Evolutionary conservation across 768 basidiomycete species (phyloP), one percentile per base, ranked within the genome.

Genomic region (Tremella mesenterica): DNA sequence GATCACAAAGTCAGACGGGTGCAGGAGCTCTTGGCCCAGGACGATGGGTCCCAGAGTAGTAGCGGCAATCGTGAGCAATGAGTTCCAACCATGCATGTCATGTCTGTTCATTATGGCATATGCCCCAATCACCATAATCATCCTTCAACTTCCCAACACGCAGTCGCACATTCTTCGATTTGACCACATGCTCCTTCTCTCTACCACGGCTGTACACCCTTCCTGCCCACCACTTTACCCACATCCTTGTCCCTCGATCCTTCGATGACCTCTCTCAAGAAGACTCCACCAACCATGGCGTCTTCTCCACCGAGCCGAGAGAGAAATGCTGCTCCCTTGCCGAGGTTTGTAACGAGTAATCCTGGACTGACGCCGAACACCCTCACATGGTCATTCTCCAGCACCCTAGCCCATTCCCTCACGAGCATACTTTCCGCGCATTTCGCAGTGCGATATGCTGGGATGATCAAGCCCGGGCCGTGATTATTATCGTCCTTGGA

Each of bases 1-100:
- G 81, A 81, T 20, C 76, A 75, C 49, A 96, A 97, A 69, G 80
- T 95, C 14, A 77, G 77, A 47, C 80, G 90, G 25, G 90, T 97
- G 7, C 78, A 86, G 60, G 84, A 84, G 44, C 87, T 95, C 36
- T 73, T 97, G 23, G 64, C 68, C 38, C 52, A 52, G 26, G 58
- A 23, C 14, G n/a, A 41, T n/a, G 38, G n/a, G 23, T 41, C 38
- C n/a, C 23, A 41, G 38, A n/a, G 38, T 41, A 23, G 14, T 14
- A 16, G 38, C 6, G 14, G 23, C 6, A 41, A n/a, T n/a, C 33
- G 18, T 34, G 33, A 34, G 33, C 33, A 10, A 34, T 10, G 12
- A 10, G 12, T 34, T 34, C 10, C 18, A 34, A 18, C 10, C 33
- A 23, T 41, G 38, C 38, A 41, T n/a, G n/a, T n/a, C n/a, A n/a